These are phyloP conservation scores for Chaetomium cochliodes DNA, from an alignment of 495 filamentous ascomycete genomes.

Conservation along the genomic window DNA sequence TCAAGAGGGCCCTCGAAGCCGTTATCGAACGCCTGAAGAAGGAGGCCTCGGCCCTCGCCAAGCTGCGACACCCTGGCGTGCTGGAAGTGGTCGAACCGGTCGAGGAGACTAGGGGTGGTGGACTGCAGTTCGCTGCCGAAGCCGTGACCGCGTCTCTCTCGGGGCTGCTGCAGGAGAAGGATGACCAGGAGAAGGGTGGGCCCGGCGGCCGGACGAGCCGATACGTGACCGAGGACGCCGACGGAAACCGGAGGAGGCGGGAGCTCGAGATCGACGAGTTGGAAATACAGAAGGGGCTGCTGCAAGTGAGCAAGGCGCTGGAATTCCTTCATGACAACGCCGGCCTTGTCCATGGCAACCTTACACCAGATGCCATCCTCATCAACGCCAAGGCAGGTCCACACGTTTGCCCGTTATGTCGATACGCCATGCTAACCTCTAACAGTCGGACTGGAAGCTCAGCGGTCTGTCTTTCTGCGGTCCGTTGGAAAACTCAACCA, in stretches of 20 bases:
- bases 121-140: constrained; percentile 95
- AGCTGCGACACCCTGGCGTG: constrained; percentile 84
- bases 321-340: constrained; percentile 98
- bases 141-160: constrained; percentile 83
- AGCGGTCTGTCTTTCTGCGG: constrained; percentile 88
- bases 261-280: constrained; percentile 96
- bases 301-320: constrained; percentile 90
- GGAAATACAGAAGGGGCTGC: constrained; percentile 92
- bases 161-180: constrained; percentile 79
- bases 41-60: constrained; percentile 82
- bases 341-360: constrained; percentile 85
- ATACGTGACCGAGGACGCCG: constrained; percentile 76
- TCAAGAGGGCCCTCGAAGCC: constrained; percentile 81
- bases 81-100: constrained; percentile 93
- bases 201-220: constrained; percentile 69
- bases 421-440: constrained; percentile 21
- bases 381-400: constrained; percentile 80
- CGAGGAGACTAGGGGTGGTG: constrained; percentile 86
- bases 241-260: constrained; percentile 68
- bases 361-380: constrained; percentile 93
- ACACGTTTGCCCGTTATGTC: background rate
- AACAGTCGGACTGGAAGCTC: constrained; percentile 93
- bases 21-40: constrained; percentile 86
- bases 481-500: constrained; percentile 66
- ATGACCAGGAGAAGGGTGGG: constrained; percentile 73